Base-by-base conservation (phyloP, 495 filamentous ascomycete genomes). In the Lichina pygmaea region DNA sequence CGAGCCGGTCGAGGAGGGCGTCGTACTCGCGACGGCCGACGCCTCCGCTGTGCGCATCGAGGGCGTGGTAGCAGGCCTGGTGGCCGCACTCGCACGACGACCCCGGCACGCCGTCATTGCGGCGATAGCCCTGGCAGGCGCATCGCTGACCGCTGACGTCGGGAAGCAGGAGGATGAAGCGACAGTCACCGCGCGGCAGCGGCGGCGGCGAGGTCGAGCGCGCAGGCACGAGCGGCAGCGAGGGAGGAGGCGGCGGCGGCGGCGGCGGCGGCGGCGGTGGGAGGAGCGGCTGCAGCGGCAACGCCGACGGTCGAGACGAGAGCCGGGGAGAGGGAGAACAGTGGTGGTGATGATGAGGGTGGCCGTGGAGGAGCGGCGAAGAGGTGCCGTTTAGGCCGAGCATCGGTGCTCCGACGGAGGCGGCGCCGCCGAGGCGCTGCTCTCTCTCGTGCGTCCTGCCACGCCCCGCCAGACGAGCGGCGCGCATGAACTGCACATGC, bases 21-120 rank as follows among this genome's bases (percentile, higher is more conserved):
- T 4, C 24, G 24, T 24, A 24, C 24, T 24, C 24, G 24, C 24
- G 16, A 16, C 10, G 36, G 31, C 16, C 10, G 36, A 16, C 16
- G 46, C 15, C n/a, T n/a, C 12, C 10, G 13, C 10, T 6, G n/a
- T 15, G 11, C 11, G 36, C 12, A 8, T 54, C 50, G 2, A 38
- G 46, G 36, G 52, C 52, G 44, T 60, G 58, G 31, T 53, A 50
- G 50, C 57, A 60, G 42, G 58, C 58, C 44, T 57, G 57, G 45
- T 60, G 58, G 13, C 58, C 57, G 45, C 58, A 60, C 5, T 54
- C 52, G 40, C 58, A 60, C 17, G 17, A 44, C n/a, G 58, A 53
- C 44, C 55, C 55, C 9, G 54, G 48, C 6, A 56, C 38, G 4
- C 43, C 45, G 42, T 48, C 44, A 6, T 53, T 47, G 44, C 52